A percentile compares a stretch with the other conserved stretches of the same genome.
Evolutionary conservation across 345 rosid species (phyloP).

Genomic region (Euclidium syriacum): DNA sequence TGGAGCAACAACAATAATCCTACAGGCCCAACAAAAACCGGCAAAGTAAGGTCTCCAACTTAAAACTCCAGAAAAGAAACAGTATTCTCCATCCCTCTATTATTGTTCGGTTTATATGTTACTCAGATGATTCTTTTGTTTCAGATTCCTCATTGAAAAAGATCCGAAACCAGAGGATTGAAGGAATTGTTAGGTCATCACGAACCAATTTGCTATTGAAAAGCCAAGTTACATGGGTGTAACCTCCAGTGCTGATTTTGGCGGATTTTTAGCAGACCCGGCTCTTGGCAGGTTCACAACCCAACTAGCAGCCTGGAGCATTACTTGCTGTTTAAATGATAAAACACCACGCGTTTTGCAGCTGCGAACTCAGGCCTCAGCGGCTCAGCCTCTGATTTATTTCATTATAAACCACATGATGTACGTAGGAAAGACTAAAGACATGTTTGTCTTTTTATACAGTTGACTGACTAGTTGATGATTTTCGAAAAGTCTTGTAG

Average conservation of each 20-base stretch:
- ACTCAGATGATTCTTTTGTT: background rate
- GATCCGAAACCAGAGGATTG: background rate
- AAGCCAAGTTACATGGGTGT: too few species aligned
- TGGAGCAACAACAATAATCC: constrained; percentile 26
- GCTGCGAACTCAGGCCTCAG: too few species aligned
- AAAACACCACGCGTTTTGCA: too few species aligned
- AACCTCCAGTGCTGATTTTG: background rate
- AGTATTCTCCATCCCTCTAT: background rate
- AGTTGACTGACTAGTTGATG: background rate
- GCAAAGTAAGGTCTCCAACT: constrained; percentile 27
- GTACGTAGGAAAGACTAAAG: background rate
- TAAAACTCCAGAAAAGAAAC: background rate
- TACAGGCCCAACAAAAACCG: constrained; percentile 24
- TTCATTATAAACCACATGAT: too few species aligned
- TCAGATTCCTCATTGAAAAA: constrained; percentile 5
- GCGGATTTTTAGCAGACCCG: background rate
- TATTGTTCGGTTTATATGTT: background rate
- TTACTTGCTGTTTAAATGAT: too few species aligned
- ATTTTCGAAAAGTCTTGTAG: background rate
- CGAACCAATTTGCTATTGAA: background rate
- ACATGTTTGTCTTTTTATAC: background rate
- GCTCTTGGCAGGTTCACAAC: background rate
- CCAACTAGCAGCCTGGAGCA: too few species aligned
- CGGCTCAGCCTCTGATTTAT: too few species aligned
- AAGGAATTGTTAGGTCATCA: background rate